Evolutionary conservation across 805 yeast species (phyloP), one percentile per base, ranked within the genome.

Genomic region (Allodekkera sacchari): DNA sequence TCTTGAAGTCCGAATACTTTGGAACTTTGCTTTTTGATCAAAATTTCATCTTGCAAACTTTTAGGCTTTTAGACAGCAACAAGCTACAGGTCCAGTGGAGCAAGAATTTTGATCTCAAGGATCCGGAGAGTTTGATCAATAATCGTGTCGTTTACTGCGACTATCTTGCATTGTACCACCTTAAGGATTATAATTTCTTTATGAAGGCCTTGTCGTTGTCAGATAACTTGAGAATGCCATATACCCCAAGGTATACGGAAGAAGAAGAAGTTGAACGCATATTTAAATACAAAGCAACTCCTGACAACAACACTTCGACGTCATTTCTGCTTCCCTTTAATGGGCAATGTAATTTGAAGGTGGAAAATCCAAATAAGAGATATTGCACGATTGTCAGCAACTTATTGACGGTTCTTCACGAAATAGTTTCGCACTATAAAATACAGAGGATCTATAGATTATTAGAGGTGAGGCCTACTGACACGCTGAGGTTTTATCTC

Each of bases 1-100:
- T 85, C 2, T 52, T 88, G 40, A 88, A 89, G 52, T 77, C 68
- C 51, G 94, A 85, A 50, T 83, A 78, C 44, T 58, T 89, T 10
- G 54, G 80, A 6, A 69, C 83, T 0, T 50, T 88, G 26, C 53
- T 92, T 17, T 82, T 79, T 52, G 97, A 92, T 51, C 71, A 79
- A 18, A 75, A 77, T 36, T 80, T 57, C 37, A 66, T 68, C 31
- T 38, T 58, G 21, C 42, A 55, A 7, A 50, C 64, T 7, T 59
- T 63, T 44, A 51, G 53, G 30, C 46, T 50, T 28, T 34, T 59
- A 18, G 48, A 48, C 17, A 44, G 53, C 25, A 57, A 58, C 32
- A 51, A 47, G 23, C 30, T 48, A 23, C 47, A 42, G 20, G 33
- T 57, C 1, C 45, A 53, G 29, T 31, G 41, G n/a, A 44, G 39